Base-by-base conservation (phyloP, 768 basidiomycete species). In the Trametes sanguinea region DNA sequence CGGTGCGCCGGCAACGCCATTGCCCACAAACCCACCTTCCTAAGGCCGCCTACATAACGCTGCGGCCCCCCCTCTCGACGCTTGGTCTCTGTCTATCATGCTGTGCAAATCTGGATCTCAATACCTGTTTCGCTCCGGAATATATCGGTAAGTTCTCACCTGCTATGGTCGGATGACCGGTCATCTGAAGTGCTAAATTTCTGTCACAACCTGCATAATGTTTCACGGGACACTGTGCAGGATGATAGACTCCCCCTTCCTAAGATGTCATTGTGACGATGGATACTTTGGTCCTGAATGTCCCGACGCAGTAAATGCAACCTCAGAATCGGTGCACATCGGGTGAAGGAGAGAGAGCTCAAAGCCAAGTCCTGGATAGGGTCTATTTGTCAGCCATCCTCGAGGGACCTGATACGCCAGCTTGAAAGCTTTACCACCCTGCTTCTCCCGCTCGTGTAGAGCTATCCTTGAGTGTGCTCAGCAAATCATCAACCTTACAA, bases 1-100 rank as follows among this genome's bases (percentile, higher is more conserved):
- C 46, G 83, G 83, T 48, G 84, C 83, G 29, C 89, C 89, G 0
- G 61, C 62, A 42, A 61, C 60, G 13, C 46, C 65, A 40, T 66
- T 69, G 22, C 67, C 69, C 17, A 57, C 51, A 4, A 59, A 52
- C 32, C 57, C 51, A 17, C 59, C 53, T 32, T 48, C 53, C 43
- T 52, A 43, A 62, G 32, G 13, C n/a, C 27, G 5, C 16, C 42
- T 17, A 39, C 7, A 22, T 10, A 50, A 6, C 32, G 30, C 48
- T 32, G 14, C 30, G 2, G 30, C 3, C n/a, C 47, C 47, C 16
- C 9, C 27, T 53, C 5, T 43, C 42, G 33, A n/a, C 58, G 17
- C 33, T 45, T 48, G 17, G 37, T 55, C 47, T 14, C 40, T 43
- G 54, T 35, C 9, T 35, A 51, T 14, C 48, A 51, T 59, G 50